phyloP scores from a whole-genome alignment of 352 stramenopile species.

The Globisporangium spinosum region DNA sequence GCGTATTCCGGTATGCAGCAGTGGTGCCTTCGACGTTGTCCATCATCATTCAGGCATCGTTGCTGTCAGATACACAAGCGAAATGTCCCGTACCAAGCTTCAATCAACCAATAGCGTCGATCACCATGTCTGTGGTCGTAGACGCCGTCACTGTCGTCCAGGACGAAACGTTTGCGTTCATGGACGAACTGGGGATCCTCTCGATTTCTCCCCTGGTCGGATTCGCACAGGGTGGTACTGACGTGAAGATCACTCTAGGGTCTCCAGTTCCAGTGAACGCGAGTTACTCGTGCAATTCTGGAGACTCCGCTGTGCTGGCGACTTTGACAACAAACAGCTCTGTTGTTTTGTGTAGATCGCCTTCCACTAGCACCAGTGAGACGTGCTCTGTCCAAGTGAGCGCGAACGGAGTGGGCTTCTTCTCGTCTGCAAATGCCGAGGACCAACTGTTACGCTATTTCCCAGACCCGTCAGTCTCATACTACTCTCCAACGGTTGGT shows the following conservation, averaged over 20 bases:
- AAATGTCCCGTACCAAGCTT: constrained; percentile 14
- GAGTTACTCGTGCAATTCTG: constrained; percentile 33
- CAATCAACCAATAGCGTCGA: not conserved
- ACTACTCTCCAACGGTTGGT: constrained; percentile 29
- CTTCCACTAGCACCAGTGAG: constrained; percentile 8
- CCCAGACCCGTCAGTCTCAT: constrained; percentile 18
- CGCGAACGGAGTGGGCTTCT: constrained; percentile 44
- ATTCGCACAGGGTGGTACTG: constrained; percentile 18
- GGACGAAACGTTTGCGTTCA: constrained; percentile 17
- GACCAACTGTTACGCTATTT: constrained; percentile 27
- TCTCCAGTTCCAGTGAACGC: not conserved
- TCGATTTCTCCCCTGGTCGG: constrained; percentile 25
- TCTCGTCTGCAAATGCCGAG: constrained; percentile 10
- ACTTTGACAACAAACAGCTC: constrained; percentile 11
- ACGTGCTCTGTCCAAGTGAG: constrained; percentile 27
- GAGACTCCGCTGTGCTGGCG: constrained; percentile 4
- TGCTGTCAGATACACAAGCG: constrained; percentile 6
- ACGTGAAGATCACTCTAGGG: constrained; percentile 22
- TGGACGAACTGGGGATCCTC: constrained; percentile 19
- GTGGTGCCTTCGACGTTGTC: not conserved
- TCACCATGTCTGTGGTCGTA: constrained; percentile 24
- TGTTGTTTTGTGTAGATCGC: constrained; percentile 27
- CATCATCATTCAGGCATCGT: constrained; percentile 1
- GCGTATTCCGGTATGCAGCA: constrained; percentile 20
- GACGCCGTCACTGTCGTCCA: constrained; percentile 22